phyloP scores from a whole-genome alignment of 306 rosid genomes.

The Cucumis melo region DNA sequence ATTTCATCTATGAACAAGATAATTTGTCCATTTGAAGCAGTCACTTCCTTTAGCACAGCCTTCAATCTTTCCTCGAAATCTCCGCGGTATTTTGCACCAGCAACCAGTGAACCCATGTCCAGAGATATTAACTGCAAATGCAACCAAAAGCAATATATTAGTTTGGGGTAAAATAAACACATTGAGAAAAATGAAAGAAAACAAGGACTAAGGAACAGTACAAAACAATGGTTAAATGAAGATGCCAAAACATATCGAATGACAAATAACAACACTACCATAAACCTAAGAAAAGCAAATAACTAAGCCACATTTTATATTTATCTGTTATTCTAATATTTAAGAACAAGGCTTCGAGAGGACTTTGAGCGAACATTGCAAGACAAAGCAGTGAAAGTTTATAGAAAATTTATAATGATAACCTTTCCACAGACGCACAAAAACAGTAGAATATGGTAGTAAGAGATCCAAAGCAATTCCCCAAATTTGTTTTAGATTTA shows the following conservation, averaged over 20 bases:
- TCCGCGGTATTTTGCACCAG: conserved; percentile 93
- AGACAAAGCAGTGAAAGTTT: neutral
- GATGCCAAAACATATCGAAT: neutral
- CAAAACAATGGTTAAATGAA: neutral
- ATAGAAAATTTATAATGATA: neutral
- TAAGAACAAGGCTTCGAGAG: neutral
- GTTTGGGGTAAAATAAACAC: too few species aligned
- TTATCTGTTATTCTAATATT: neutral
- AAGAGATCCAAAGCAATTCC: neutral
- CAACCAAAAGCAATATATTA: neutral
- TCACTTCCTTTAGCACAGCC: conserved; percentile 91
- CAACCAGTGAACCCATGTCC: conserved; percentile 91
- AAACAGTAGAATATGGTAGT: neutral
- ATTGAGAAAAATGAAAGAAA: too few species aligned
- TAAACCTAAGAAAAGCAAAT: neutral
- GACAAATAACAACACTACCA: neutral
- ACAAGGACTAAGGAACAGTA: too few species aligned
- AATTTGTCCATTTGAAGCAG: conserved; percentile 85
- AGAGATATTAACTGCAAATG: conserved; percentile 68
- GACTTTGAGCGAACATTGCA: neutral
- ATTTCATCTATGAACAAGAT: conserved; percentile 94
- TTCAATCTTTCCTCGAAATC: conserved; percentile 96
- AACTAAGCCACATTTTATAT: neutral
- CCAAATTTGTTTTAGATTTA: neutral
- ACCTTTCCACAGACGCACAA: neutral